Percentiles rank a stretch among this genome's conserved stretches.
phyloP scores from a whole-genome alignment of 306 rosid genomes.

The Benincasa hispida region DNA sequence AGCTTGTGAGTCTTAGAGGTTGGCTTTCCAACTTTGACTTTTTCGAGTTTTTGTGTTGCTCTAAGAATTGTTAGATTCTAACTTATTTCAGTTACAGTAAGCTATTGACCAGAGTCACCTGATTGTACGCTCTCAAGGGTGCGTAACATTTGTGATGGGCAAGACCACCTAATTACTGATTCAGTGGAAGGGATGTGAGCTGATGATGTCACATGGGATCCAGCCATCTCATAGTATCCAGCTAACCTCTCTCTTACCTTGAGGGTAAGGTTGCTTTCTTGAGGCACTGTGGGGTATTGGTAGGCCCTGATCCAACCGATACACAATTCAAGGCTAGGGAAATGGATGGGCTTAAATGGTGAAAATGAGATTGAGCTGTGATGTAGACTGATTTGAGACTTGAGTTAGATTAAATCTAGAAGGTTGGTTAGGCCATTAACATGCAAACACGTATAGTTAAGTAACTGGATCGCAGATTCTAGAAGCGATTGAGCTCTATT shows the following conservation, averaged over 20 bases:
- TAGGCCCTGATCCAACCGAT: not conserved
- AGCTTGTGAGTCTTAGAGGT: not conserved
- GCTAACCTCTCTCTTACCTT: not conserved
- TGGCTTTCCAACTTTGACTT: not conserved
- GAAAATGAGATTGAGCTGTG: not conserved
- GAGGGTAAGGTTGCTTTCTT: not conserved
- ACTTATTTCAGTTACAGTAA: not conserved
- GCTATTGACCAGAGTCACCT: not conserved
- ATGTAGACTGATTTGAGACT: not conserved
- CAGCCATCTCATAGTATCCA: not conserved
- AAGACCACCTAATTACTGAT: not conserved
- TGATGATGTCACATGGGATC: not conserved
- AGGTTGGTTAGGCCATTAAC: not conserved
- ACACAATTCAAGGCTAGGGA: not conserved
- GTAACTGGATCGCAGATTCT: not conserved
- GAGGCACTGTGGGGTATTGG: not conserved
- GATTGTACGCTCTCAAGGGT: not conserved
- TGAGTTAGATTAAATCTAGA: not conserved
- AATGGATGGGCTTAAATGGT: not conserved
- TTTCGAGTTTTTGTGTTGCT: not conserved
- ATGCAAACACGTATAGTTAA: not conserved
- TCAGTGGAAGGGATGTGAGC: not conserved
- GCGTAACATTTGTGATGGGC: not conserved
- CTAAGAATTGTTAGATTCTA: not conserved
- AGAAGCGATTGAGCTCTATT: not conserved